These are phyloP conservation scores for Pseudopyrenochaeta lycopersici DNA, from an alignment of 2,329 filamentous ascomycete species.

Conservation along the genomic window DNA sequence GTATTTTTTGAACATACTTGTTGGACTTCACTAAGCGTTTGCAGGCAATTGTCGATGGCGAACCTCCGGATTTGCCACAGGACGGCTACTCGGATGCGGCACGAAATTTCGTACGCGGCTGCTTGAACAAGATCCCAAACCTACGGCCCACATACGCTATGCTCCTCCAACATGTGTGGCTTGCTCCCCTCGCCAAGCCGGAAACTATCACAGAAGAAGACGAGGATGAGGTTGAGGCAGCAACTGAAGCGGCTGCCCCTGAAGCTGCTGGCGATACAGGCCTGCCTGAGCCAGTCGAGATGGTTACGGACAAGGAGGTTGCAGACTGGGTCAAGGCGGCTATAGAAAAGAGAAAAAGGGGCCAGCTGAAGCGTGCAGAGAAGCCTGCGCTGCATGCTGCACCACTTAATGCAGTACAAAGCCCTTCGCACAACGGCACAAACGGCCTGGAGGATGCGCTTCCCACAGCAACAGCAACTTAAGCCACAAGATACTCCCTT, in stretches of 20 bases:
- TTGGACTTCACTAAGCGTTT: slow-evolving; percentile 5
- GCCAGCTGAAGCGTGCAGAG: slow-evolving; percentile 57
- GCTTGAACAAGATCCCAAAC: slow-evolving; percentile 90
- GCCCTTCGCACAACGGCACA: slow-evolving; percentile 39
- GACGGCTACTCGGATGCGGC: slow-evolving; percentile 81
- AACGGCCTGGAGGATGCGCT: slow-evolving; percentile 32
- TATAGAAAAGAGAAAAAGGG: slow-evolving; percentile 71
- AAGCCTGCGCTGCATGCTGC: slow-evolving; percentile 90
- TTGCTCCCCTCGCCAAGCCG: slow-evolving; percentile 77
- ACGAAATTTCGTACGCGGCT: slow-evolving; percentile 85
- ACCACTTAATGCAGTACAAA: slow-evolving; percentile 75
- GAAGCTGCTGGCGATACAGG: slow-evolving; percentile 43
- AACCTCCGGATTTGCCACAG: slow-evolving; percentile 86
- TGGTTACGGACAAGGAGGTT: slow-evolving; percentile 78
- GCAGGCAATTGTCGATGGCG: slow-evolving; percentile 96
- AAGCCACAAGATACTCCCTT: background rate
- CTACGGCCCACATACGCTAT: slow-evolving; percentile 93
- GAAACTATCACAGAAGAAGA: slow-evolving; percentile 76
- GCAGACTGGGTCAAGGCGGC: slow-evolving; percentile 82
- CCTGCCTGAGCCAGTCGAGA: slow-evolving; percentile 33
- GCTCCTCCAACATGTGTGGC: slow-evolving; percentile 89
- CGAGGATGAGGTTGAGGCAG: slow-evolving; percentile 64
- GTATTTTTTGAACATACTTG: background rate
- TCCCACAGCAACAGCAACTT: slow-evolving; percentile 26
- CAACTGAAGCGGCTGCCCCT: slow-evolving; percentile 54